Percentiles rank a stretch among this genome's conserved stretches.
These are phyloP conservation scores for Pythium diclinum DNA, from an alignment of 352 stramenopile genomes.

Conservation along the genomic window DNA sequence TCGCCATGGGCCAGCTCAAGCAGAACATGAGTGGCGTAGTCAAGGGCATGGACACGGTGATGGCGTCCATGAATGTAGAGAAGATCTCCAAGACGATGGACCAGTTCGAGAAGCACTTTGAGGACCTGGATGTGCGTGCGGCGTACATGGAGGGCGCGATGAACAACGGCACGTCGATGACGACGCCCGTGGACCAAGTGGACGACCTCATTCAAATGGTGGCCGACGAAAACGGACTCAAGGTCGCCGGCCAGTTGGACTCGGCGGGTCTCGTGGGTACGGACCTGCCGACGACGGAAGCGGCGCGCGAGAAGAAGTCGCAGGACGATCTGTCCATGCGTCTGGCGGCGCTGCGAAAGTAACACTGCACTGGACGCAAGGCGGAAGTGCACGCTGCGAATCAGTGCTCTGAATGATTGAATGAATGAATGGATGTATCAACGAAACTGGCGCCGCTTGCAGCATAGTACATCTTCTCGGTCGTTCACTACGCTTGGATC, in stretches of 20 bases:
- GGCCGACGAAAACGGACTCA: slow-evolving; percentile 96
- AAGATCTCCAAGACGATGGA: slow-evolving; percentile 97
- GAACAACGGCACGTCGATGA: slow-evolving; percentile 93
- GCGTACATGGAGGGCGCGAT: slow-evolving; percentile 98
- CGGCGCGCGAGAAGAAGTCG: slow-evolving; percentile 72
- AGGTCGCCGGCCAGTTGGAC: slow-evolving; percentile 92
- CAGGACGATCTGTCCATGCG: slow-evolving; percentile 83
- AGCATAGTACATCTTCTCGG: no score
- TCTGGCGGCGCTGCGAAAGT: slow-evolving; percentile 78
- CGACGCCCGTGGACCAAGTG: slow-evolving; percentile 96
- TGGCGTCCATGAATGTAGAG: slow-evolving; percentile 97
- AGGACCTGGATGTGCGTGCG: slow-evolving; percentile 97
- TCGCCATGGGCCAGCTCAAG: slow-evolving; percentile 94
- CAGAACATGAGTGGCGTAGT: slow-evolving; percentile 96
- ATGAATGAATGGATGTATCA: neutral
- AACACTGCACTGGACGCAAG: neutral
- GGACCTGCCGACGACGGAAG: slow-evolving; percentile 59
- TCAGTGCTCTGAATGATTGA: neutral
- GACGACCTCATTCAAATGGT: slow-evolving; percentile 98
- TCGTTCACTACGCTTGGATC: no score
- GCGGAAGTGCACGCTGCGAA: neutral
- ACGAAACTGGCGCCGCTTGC: neutral
- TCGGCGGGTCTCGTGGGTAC: slow-evolving; percentile 87
- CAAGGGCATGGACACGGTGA: slow-evolving; percentile 95
- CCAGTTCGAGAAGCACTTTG: slow-evolving; percentile 99